Evolutionary conservation across 2,329 filamentous ascomycete species (phyloP).

Genomic region (Phyllosticta citrichinensis): DNA sequence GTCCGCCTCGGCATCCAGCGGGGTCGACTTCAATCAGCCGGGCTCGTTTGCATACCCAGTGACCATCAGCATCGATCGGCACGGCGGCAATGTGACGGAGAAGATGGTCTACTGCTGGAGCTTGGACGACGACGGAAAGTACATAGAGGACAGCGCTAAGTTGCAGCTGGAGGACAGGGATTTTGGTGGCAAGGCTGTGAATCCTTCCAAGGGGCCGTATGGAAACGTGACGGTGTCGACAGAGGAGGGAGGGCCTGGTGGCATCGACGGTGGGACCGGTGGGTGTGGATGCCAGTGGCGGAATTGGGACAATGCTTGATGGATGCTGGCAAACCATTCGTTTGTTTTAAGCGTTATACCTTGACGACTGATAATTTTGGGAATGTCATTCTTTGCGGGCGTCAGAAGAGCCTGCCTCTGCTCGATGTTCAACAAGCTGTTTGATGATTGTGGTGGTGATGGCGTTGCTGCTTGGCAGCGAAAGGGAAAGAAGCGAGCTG

Average conservation of each 20-base stretch:
- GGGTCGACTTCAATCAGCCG: conserved; percentile 40
- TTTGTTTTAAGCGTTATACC: neutral
- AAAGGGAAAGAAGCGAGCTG: conserved; percentile 7
- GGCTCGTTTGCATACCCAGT: conserved; percentile 53
- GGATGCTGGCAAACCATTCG: neutral
- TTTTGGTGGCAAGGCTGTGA: conserved; percentile 42
- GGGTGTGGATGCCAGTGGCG: conserved; percentile 52
- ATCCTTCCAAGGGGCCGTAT: conserved; percentile 39
- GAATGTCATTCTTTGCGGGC: neutral
- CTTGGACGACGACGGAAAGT: conserved; percentile 38
- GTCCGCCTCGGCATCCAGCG: conserved; percentile 24
- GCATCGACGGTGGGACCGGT: conserved; percentile 50
- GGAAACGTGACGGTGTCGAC: conserved; percentile 19
- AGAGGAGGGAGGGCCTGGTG: conserved; percentile 23
- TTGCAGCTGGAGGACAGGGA: conserved; percentile 44
- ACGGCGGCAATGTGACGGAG: conserved; percentile 43
- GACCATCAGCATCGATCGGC: conserved; percentile 49
- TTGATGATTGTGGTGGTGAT: neutral
- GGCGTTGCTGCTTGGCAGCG: neutral
- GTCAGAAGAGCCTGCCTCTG: neutral
- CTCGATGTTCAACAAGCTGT: neutral
- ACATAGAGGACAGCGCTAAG: conserved; percentile 35
- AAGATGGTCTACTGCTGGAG: conserved; percentile 54
- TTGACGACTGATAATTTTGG: neutral
- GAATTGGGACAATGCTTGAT: conserved; percentile 34